These are phyloP conservation scores for Musa troglodytarum DNA, from an alignment of 176 grass and related monocot genomes.

Conservation along the genomic window DNA sequence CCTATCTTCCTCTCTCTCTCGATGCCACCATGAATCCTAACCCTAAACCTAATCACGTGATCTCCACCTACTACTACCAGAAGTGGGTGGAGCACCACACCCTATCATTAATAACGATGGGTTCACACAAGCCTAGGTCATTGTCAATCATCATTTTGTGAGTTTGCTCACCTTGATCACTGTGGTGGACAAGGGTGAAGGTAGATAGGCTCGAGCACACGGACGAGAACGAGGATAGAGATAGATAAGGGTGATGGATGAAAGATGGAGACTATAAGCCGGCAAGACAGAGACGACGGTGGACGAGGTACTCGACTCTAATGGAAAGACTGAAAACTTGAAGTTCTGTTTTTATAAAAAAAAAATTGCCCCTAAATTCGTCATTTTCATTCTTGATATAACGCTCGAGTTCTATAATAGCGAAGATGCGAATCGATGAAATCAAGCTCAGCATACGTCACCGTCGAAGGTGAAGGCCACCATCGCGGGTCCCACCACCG, in stretches of 20 bases:
- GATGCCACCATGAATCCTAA: slow-evolving; percentile 44
- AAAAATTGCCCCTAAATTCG: too few species aligned
- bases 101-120: slow-evolving; percentile 59
- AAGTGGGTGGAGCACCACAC: slow-evolving; percentile 75
- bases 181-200: too few species aligned
- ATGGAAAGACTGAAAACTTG: too few species aligned
- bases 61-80: slow-evolving; percentile 96
- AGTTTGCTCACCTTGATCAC: too few species aligned
- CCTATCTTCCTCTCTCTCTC: neutral
- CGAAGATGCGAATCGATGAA: too few species aligned
- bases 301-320: too few species aligned
- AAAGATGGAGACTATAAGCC: too few species aligned
- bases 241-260: accelerated
- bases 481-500: neutral
- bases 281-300: accelerated
- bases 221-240: too few species aligned
- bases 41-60: slow-evolving; percentile 24
- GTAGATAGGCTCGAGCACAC: accelerated
- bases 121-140: slow-evolving; percentile 46
- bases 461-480: neutral
- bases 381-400: too few species aligned
- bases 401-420: too few species aligned
- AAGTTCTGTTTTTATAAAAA: too few species aligned
- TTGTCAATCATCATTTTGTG: neutral
- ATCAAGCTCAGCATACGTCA: too few species aligned